These are phyloP conservation scores for Curvularia hawaiiensis DNA, from an alignment of 2,329 filamentous ascomycete species.

Conservation along the genomic window DNA sequence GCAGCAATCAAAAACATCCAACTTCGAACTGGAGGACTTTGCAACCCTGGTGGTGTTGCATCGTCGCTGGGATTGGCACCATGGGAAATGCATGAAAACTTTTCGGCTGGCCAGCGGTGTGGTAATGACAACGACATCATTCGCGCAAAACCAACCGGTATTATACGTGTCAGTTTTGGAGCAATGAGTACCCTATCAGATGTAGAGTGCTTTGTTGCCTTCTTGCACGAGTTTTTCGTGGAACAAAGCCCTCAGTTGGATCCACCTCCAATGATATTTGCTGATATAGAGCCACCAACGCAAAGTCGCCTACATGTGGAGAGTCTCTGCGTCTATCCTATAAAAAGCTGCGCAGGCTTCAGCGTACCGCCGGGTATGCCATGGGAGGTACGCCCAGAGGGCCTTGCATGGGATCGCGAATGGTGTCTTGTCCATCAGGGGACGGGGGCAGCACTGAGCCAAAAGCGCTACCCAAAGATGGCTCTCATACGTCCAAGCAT, in stretches of 20 bases:
- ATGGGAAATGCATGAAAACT: slow-evolving; percentile 84
- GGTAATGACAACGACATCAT: slow-evolving; percentile 82
- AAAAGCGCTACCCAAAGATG: slow-evolving; percentile 90
- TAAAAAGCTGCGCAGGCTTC: slow-evolving; percentile 91
- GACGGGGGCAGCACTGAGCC: slow-evolving; percentile 81
- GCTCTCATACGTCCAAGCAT: slow-evolving; percentile 77
- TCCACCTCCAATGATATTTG: slow-evolving; percentile 28
- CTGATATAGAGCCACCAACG: slow-evolving; percentile 34
- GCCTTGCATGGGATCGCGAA: slow-evolving; percentile 91
- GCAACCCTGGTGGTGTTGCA: slow-evolving; percentile 88
- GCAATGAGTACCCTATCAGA: slow-evolving; percentile 85
- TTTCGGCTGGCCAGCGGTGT: slow-evolving; percentile 82
- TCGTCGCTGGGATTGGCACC: slow-evolving; percentile 72
- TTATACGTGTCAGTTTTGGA: slow-evolving; percentile 83
- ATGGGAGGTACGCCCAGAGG: slow-evolving; percentile 83
- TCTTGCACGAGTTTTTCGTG: slow-evolving; percentile 61
- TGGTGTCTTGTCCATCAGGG: slow-evolving; percentile 93
- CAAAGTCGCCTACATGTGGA: slow-evolving; percentile 50
- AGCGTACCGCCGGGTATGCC: slow-evolving; percentile 64
- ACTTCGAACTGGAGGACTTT: slow-evolving; percentile 84
- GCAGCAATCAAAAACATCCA: slow-evolving; percentile 80
- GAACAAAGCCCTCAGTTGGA: slow-evolving; percentile 28
- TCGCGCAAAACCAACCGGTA: slow-evolving; percentile 83
- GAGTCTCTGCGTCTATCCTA: slow-evolving; percentile 73
- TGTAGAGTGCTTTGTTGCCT: slow-evolving; percentile 71